Evolutionary conservation across 2,329 filamentous ascomycete species (phyloP), one percentile per base, ranked within the genome.

Genomic region (Penicillium capsulatum): DNA sequence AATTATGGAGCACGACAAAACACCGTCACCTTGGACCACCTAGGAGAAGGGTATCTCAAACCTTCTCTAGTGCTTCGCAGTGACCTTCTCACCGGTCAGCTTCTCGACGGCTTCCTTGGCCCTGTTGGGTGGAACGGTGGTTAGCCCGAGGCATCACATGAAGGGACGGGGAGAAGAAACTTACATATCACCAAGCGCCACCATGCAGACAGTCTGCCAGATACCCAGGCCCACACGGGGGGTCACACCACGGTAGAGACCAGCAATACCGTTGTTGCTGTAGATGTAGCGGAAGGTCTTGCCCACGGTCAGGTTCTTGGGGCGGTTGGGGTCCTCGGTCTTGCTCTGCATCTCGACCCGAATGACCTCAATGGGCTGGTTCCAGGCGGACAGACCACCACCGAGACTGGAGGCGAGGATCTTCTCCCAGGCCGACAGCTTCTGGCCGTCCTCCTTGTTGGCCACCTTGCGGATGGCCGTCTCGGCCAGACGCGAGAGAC

Each of bases 161-260:
- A 35, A 53, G 31, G 11, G 15, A 29, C 20, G 11, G 31, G 10
- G 36, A n/a, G 5, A 36, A 36, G 3, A 27, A 55, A 80, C 88
- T 76, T 73, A 94, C 89, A 94, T 90, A 73, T 97, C 92, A 72
- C 92, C 92, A 69, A 97, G 77, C 62, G 91, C 92, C 71, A 98
- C 92, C 92, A 98, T 98, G 79, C 92, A 98, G 63, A 98, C 85
- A 48, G 92, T 98, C 79, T 98, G 92, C 92, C 92, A 98, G 73
- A 98, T 80, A 64, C 92, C 84, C 51, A 98, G 82, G 57, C 90
- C 90, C 65, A 98, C 90, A 67, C 92, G 84, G 58, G 92, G 92
- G 55, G 88, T 77, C 50, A 98, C 91, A 63, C 92, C 92, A 63
- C 92, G 87, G 78, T 98, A 98, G 53, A 98, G 76, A 62, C 92